Evolutionary conservation across 305 asterid species (phyloP), one percentile per base, ranked within the genome.

Genomic region (Solanum hybrid): DNA sequence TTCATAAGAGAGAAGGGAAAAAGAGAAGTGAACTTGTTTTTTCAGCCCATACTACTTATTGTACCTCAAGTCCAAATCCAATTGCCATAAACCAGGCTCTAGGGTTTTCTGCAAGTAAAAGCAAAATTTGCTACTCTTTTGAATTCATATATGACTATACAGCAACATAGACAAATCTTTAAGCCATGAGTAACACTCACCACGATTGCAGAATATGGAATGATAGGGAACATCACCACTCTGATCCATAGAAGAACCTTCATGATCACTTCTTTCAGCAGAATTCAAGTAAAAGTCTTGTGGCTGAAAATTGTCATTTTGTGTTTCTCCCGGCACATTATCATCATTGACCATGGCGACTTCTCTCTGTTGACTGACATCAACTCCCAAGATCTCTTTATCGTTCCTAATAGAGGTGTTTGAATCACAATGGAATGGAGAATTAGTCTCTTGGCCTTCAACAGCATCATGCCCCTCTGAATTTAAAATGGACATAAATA

Each of bases 161-260:
- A 31, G 76, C 29, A 56, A 40, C 42, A 5, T 22, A 69, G 20
- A 38, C 71, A 88, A 77, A 60, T 29, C 29, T n/a, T 35, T 51
- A 69, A 87, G 42, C 86, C 29, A 76, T 79, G 66, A 90, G 87
- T 42, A 88, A 69, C 40, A 91, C 95, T 82, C 85, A 95, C 99
- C 97, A 90, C 72, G 95, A 86, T 93, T 89, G 91, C 90, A 92
- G 91, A 93, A 96, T 88, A 95, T 95, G 88, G 99, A 97, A 89
- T 85, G 92, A 56, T 88, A 91, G 31, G 94, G 95, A 87, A 87
- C 90, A 88, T 90, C 94, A 60, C 90, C 94, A 86, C 91, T 89
- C 85, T 88, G 71, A 93, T 86, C 85, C 72, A 75, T 51, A 60
- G 92, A 91, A 86, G 88, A 76, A 75, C 86, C 90, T 76, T 90